A percentile compares a stretch with the other conserved stretches of the same genome.
Evolutionary conservation across 169 alveolate genomes (phyloP).

Genomic region (Eimeria necatrix): DNA sequence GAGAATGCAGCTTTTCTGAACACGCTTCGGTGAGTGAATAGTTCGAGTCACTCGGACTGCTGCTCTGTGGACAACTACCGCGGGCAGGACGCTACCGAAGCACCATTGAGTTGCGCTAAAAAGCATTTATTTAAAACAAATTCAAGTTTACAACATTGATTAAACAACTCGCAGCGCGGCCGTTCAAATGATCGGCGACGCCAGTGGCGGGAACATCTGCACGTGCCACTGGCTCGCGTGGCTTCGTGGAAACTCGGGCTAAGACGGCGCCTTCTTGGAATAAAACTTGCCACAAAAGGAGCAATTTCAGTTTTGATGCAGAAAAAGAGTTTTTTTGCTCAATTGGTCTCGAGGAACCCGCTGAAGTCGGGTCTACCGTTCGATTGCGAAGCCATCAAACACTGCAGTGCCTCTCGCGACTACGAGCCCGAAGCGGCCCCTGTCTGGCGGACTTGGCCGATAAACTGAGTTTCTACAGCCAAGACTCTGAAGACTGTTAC

Average conservation of each 20-base stretch:
- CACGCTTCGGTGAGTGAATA: too few species aligned
- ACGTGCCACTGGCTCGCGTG: conserved; percentile 15
- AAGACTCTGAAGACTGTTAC: background rate
- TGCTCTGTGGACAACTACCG: background rate
- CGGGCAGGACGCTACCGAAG: conserved; percentile 9
- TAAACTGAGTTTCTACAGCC: too few species aligned
- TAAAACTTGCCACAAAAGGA: background rate
- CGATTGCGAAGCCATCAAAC: conserved; percentile 73
- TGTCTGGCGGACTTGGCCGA: too few species aligned
- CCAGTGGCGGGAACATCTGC: too few species aligned
- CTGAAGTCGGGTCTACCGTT: conserved; percentile 18
- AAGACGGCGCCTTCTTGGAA: background rate
- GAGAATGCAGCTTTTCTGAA: too few species aligned
- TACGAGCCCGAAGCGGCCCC: conserved; percentile 64
- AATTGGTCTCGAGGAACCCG: background rate
- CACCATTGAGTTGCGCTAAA: conserved; percentile 27
- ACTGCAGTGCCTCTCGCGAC: conserved; percentile 70
- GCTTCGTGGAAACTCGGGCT: conserved; percentile 21
- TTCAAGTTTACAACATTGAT: background rate
- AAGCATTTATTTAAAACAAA: background rate
- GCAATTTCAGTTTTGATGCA: background rate
- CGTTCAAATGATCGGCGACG: too few species aligned
- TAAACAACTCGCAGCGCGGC: background rate
- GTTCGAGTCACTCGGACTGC: background rate
- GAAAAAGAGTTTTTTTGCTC: background rate